phyloP scores from a whole-genome alignment of 2,329 filamentous ascomycete genomes.

The Botrytis cinerea region DNA sequence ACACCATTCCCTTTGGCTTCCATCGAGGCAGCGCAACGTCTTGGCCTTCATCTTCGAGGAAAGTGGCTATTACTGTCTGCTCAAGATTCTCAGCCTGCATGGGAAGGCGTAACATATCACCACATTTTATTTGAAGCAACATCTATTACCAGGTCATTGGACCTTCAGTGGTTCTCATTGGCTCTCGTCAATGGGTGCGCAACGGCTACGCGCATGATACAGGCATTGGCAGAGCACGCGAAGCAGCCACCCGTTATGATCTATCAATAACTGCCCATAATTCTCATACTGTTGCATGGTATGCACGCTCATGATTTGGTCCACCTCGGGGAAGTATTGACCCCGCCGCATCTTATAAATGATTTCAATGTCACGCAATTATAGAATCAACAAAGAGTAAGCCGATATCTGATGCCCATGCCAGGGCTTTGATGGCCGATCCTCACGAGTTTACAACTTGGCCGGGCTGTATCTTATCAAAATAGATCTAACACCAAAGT shows the following conservation, averaged over 20 bases:
- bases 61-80: neutral
- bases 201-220: slow-evolving; percentile 1
- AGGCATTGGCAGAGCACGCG: slow-evolving; percentile 8
- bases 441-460: neutral
- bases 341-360: slow-evolving; percentile 3
- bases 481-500: neutral
- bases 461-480: slow-evolving; percentile 1
- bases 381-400: neutral
- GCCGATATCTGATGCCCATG: slow-evolving; percentile 13
- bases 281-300: neutral
- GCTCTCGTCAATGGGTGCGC: neutral
- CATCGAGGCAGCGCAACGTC: slow-evolving; percentile 9
- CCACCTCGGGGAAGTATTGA: slow-evolving; percentile 10
- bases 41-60: slow-evolving; percentile 11
- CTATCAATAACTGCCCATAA: slow-evolving; percentile 12
- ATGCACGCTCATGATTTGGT: slow-evolving; percentile 10
- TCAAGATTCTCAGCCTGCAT: slow-evolving; percentile 17
- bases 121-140: slow-evolving; percentile 7
- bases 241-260: slow-evolving; percentile 21
- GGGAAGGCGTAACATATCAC: slow-evolving; percentile 4
- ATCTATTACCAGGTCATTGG: slow-evolving; percentile 32
- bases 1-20: neutral
- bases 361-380: slow-evolving; percentile 1
- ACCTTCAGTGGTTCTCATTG: slow-evolving; percentile 12
- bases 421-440: neutral